Conservation (phyloP, 495 filamentous ascomycete genomes). For the Aspergillus bertholletiae region DNA sequence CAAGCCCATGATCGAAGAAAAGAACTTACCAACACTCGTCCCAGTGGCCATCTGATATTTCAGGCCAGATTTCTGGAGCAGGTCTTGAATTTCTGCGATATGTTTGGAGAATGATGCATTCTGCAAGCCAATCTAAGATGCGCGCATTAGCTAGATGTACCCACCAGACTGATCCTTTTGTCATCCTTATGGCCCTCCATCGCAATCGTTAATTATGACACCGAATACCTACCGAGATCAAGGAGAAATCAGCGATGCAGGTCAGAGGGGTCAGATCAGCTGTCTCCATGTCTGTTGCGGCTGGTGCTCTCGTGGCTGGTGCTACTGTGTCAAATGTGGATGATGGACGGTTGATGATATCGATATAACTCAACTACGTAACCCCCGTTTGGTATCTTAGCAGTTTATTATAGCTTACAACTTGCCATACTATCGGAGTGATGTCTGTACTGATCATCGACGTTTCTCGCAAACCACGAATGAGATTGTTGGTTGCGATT, state of each 20-base stretch:
- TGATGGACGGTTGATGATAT: background rate
- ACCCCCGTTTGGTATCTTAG: background rate
- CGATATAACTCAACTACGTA: background rate
- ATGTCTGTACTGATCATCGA: background rate
- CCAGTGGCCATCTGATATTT: constrained; percentile 77
- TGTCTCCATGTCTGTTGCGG: constrained; percentile 8
- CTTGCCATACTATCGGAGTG: background rate
- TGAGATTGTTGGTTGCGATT: background rate
- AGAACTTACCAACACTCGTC: constrained; percentile 72
- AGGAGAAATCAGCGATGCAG: constrained; percentile 71
- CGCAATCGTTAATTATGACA: background rate
- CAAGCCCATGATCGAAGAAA: background rate
- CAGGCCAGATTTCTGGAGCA: constrained; percentile 67
- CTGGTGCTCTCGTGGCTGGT: background rate
- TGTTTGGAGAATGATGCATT: constrained; percentile 71
- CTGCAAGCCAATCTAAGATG: constrained; percentile 61
- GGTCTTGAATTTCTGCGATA: constrained; percentile 73
- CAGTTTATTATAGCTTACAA: background rate
- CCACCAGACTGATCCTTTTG: background rate
- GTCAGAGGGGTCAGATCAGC: constrained; percentile 43
- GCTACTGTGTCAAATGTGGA: too few species aligned
- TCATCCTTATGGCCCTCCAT: background rate
- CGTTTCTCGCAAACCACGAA: background rate
- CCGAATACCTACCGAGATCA: constrained; percentile 57
- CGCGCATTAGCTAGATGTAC: background rate